Evolutionary conservation across 768 basidiomycete species (phyloP).

Genomic region (Calocera cornea): DNA sequence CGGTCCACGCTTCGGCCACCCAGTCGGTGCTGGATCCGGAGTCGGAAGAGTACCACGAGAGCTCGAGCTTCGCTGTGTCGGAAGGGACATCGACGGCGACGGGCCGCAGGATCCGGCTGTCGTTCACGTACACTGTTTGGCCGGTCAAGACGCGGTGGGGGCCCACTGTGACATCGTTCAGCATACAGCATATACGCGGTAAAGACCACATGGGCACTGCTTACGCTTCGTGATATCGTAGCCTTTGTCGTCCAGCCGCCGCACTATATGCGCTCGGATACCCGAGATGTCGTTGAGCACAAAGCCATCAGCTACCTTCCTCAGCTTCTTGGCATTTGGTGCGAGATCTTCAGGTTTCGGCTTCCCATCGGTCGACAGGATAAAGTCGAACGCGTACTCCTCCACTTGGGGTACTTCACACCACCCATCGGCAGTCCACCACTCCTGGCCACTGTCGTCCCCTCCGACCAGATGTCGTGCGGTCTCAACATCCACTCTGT

Average conservation of each 20-base stretch:
- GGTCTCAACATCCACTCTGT: slow-evolving; percentile 67
- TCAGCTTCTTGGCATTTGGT: slow-evolving; percentile 54
- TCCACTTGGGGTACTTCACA: slow-evolving; percentile 58
- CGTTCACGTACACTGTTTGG: slow-evolving; percentile 73
- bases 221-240: slow-evolving; percentile 75
- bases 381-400: slow-evolving; percentile 67
- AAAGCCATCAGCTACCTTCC: slow-evolving; percentile 50
- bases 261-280: slow-evolving; percentile 62
- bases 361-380: slow-evolving; percentile 50
- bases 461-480: slow-evolving; percentile 52
- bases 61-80: not conserved
- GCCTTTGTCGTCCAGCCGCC: slow-evolving; percentile 66
- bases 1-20: not conserved
- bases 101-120: slow-evolving; percentile 34
- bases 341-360: slow-evolving; percentile 50
- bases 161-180: slow-evolving; percentile 46
- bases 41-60: not conserved
- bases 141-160: slow-evolving; percentile 68
- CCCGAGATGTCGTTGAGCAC: slow-evolving; percentile 66
- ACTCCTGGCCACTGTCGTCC: slow-evolving; percentile 30
- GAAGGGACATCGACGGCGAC: slow-evolving; percentile 23
- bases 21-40: not conserved
- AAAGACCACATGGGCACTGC: slow-evolving; percentile 20
- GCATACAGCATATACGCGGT: slow-evolving; percentile 6
- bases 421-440: slow-evolving; percentile 61